Evolutionary conservation across 23 red algal genomes (phyloP), one percentile per base, ranked within the genome.

Genomic region (Gracilaria domingensis): DNA sequence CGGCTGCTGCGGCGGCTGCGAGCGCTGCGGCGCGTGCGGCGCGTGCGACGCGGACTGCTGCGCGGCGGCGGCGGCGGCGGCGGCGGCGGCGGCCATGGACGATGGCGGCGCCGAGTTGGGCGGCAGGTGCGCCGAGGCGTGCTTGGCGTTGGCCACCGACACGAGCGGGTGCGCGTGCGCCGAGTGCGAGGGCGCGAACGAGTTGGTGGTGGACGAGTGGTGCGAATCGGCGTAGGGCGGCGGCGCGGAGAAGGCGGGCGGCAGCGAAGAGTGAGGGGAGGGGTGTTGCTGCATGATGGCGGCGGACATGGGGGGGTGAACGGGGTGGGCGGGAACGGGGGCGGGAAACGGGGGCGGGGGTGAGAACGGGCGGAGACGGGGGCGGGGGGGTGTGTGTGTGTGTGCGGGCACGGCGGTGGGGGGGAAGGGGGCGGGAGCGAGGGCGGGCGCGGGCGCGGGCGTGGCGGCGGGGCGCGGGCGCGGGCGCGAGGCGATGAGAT

Each of bases 151-250:
- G 45, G 12, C 12, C 23, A 38, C 34, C 29, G 77, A 81, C 11
- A 81, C 77, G 49, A 59, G 77, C 28, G 48, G 5, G 42, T 60
- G 86, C 37, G 69, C 17, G 54, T 62, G 86, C 2, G 34, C 70
- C 50, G 86, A 40, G n/a, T 67, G 45, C 42, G 42, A 45, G 26
- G 69, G 86, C 24, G 86, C 42, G 77, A 81, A 59, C 32, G 77
- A 81, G 36, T 81, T 59, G 75, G 69, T 53, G 53, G 70, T 61
- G 72, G 75, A 74, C 53, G 86, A 89, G 86, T 42, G 86, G 86
- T 23, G 86, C n/a, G 61, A 74, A 64, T 86, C 66, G 59, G 64
- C 39, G 66, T 86, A 70, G 14, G 61, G 83, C 28, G 38, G 62
- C 12, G 42, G 60, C 61, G 66, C 66, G 83, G 49, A 55, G 61